Evolutionary conservation across 139 green algal genomes (phyloP), one percentile per base, ranked within the genome.

Genomic region (Eudorina sp.): DNA sequence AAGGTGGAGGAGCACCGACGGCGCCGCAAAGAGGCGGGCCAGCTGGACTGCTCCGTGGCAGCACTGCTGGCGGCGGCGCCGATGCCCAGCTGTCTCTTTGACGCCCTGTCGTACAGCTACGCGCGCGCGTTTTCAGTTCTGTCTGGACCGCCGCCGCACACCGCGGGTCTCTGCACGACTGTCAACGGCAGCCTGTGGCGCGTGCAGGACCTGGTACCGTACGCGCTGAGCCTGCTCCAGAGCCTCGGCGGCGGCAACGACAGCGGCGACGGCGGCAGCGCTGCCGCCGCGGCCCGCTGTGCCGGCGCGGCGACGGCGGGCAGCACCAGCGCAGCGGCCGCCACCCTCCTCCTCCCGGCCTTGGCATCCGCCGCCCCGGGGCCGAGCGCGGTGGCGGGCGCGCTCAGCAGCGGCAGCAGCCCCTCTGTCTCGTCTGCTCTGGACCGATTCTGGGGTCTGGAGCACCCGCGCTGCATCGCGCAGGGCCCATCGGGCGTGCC

Each of bases 1-100:
- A 58, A 60, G 25, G 55, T 85, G 40, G 80, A 86, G n/a, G 80
- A 86, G 43, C 43, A 76, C 58, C 60, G 80, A 60, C 80, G 80
- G 40, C 41, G 60, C 9, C 80, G 80, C 41, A 86, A 86, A n/a
- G 80, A 86, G 45, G 60, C 60, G 27, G 60, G 21, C 6, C 80
- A 86, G 80, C 40, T 86, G 8, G 80, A 86, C 45, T 86, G 80
- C 60, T 86, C 60, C 60, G 58, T 86, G 41, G 60, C 80, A 31
- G 80, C 80, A 25, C 41, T 86, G 80, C 58, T 86, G 58, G 80
- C 80, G 41, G 62, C 80, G 11, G 62, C 60, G 18, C 62, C 80
- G 19, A 34, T 86, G 60, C 80, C 80, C 18, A 48, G 29, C 60
- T 53, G 43, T 29, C n/a, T 86, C 1, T 86, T 86, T 23, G 80